Base-by-base conservation (phyloP, 2,329 filamentous ascomycete genomes). In the Colletotrichum sp. region DNA sequence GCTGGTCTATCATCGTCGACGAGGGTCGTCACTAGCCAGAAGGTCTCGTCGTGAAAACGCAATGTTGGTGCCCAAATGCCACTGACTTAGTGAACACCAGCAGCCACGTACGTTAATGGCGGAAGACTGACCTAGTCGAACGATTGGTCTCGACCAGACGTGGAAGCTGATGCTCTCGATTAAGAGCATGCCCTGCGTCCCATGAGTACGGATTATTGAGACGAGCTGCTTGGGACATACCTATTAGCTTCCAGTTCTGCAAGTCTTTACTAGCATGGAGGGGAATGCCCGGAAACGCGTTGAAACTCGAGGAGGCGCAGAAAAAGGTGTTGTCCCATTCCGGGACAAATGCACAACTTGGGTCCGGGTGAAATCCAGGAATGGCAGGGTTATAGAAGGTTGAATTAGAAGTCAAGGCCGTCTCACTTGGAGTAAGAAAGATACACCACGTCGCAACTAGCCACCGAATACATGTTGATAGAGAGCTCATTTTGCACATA, bases 221-320 rank as follows among this genome's bases (percentile, higher is more conserved):
- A 36, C 5, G 24, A 28, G 34, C 6, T 65, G n/a, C 30, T 26
- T 18, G 12, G 12, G 18, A 22, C 6, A 12, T 26, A 75, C 73
- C 70, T 18, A 68, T 63, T 8, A 88, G 83, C 74, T 86, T 87
- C 89, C 89, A 91, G 67, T 87, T 86, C 22, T 84, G 77, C 28
- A 91, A 81, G 77, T 91, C 89, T 72, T 84, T 86, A n/a, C 86
- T 89, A 3, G 88, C 87, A 78, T 90, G 87, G 24, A 91, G 85
- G 0, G 89, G 89, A 12, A 90, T 81, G 1, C 89, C 89, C 0
- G 89, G 89, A 77, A 90, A 91, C 1, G 85, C 83, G 71, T 88
- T 86, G 79, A 90, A 91, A 2, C 87, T 89, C 3, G 89, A 90
- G 0, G 87, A 87, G 8, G 85, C 87, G 77, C 88, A 90, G 79